Conservation (phyloP, 1,139 yeast genomes). For the Protomyces inundatus region DNA sequence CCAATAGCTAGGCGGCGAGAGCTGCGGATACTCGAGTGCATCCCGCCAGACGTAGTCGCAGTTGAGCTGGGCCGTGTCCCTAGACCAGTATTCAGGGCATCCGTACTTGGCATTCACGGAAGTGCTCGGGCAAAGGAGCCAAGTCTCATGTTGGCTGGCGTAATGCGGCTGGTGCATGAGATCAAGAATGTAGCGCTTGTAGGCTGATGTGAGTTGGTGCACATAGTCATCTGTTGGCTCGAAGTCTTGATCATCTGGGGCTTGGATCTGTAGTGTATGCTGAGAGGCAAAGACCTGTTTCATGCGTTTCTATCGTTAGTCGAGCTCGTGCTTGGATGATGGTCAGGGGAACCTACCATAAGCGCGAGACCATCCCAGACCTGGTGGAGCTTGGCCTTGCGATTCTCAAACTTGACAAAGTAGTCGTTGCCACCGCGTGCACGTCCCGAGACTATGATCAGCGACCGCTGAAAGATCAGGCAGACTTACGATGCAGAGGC, state of each 20-base stretch:
- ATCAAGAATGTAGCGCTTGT: slow-evolving; percentile 2
- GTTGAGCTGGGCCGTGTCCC: slow-evolving; percentile 4
- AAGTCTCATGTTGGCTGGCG: background rate
- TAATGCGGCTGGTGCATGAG: slow-evolving; percentile 1
- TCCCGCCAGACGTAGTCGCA: slow-evolving; percentile 17
- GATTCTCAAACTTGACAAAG: slow-evolving; percentile 12
- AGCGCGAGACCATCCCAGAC: slow-evolving; percentile 23
- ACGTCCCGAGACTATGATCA: slow-evolving; percentile 8
- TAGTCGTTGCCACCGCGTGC: slow-evolving; percentile 23
- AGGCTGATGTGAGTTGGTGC: background rate
- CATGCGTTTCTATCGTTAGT: background rate
- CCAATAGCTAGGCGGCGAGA: slow-evolving; percentile 12
- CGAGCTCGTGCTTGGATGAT: background rate
- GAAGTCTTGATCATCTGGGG: background rate
- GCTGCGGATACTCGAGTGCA: background rate
- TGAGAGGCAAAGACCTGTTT: background rate
- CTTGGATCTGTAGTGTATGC: background rate
- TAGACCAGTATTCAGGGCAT: slow-evolving; percentile 22
- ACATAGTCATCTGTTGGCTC: background rate
- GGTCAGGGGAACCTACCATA: background rate
- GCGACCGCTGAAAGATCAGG: background rate
- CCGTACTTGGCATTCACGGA: slow-evolving; percentile 4
- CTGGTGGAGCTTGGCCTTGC: slow-evolving; percentile 14
- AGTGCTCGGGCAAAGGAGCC: slow-evolving; percentile 8
- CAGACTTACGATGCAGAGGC: slow-evolving; percentile 13